Base-by-base conservation (phyloP, 2,329 filamentous ascomycete genomes). In the Hymenotorrendiella dingleyae region DNA sequence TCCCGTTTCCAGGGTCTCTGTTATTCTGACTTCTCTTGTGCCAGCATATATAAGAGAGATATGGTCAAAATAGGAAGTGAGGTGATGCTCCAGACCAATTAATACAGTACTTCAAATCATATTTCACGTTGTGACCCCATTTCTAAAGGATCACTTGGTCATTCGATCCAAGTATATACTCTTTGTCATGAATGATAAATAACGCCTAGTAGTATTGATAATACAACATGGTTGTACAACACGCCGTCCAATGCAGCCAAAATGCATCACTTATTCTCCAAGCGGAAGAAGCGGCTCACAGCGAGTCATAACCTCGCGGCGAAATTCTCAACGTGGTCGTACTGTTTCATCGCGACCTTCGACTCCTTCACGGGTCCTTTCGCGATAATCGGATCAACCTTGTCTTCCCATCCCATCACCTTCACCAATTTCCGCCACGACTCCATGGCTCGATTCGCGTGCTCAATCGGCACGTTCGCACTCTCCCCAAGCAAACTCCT, bases 371-470 rank as follows among this genome's bases (percentile, higher is more conserved):
- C 24, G 8, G 16, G 21, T 19, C 20, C 33, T 11, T 28, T 28
- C 7, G 41, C 17, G 20, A n/a, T 20, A 29, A 40, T 23, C 6
- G 21, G n/a, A 11, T 45, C 37, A 20, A 37, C 28, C 9, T 33
- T 33, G 8, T 36, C 27, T 27, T 45, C 43, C 43, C 43, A 45
- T n/a, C 37, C 39, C 34, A 42, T 46, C 8, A 39, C 33, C 19
- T 42, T 38, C 16, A 38, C 16, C 21, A 46, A 26, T 21, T 33
- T 75, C 49, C 65, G 56, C 75, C 76, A 82, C 10, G 71, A 66
- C 21, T 58, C 58, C 4, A 65, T 67, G 0, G 73, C 78, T 24
- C 78, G 64, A 32, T 52, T 53, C 2, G 78, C 77, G 64, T 79
- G 69, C 46, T 72, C 66, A 27, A 62, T 62, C 0, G 76, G 73